Base-by-base conservation (phyloP, 768 basidiomycete genomes). In the Pilatotrama ljubarskyi region DNA sequence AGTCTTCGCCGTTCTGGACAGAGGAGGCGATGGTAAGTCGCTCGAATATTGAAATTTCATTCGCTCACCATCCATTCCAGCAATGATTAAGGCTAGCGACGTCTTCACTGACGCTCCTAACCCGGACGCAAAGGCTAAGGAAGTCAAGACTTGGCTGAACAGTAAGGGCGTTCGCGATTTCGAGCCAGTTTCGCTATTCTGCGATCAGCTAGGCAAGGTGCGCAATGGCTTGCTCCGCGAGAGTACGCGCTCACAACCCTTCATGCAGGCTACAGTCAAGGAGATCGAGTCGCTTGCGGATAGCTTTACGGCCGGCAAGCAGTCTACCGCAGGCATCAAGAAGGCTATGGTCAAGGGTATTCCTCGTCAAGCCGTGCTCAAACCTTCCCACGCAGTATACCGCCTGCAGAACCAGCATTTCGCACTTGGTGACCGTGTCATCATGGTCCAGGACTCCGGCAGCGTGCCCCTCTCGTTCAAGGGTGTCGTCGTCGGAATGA, bases 401-500 rank as follows among this genome's bases (percentile, higher is more conserved):
- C 88, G 95, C 22, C 79, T 98, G 8, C 93, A 95, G 69, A 90
- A 91, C 55, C 97, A 98, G 72, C 77, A 75, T 13, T 99, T 98
- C 70, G 77, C 80, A 0, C 80, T 98, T 6, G 96, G 96, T 13
- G 96, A 99, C 73, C 83, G 97, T 11, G 95, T 98, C 37, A 90
- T 89, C 17, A 97, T 96, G 91, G 94, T 98, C 1, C 90, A 92
- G 66, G 97, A 98, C 70, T 88, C 95, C 0, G 95, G 95, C 26
- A 86, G 89, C 35, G 95, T 98, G 0, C 94, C 95, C 1, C 78
- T 98, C 14, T 86, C 87, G 0, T 88, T 87, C 51, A 98, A 96
- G 74, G 97, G 97, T 20, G 93, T 96, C 15, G 95, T 98, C 24
- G 84, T 98, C 52, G 93, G 95, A 14, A 74, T 99, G 68, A 92